Evolutionary conservation across 2,329 filamentous ascomycete genomes (phyloP), one percentile per base, ranked within the genome.

Genomic region (Hypoxylon sp.): DNA sequence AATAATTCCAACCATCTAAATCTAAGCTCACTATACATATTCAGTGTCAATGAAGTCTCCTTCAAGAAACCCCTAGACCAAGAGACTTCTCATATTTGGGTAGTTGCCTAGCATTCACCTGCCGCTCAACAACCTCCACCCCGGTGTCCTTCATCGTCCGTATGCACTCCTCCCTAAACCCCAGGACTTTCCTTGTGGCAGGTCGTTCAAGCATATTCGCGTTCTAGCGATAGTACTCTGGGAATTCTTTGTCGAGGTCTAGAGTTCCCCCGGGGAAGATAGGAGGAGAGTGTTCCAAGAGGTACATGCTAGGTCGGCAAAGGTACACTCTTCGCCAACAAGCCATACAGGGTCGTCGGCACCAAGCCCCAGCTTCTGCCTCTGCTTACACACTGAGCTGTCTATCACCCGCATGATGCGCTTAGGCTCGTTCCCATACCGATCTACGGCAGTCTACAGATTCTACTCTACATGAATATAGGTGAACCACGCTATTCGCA

Each of bases 381-480:
- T 50, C 52, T 64, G 64, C 48, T 63, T 67, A 21, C 43, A 10
- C n/a, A 72, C 60, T 10, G 23, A 13, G 17, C 32, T 25, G 13
- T 73, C 49, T 10, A 74, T 48, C 14, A 74, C 68, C 13, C 64
- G 50, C 23, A 67, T 51, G 45, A 71, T 64, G 10, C 67, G 65
- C 57, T 63, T 67, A 5, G 48, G 46, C 63, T 78, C 58, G 61
- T 77, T 56, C 68, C 75, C 61, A 65, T 80, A 72, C 41, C 76
- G 53, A 66, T 76, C 43, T 67, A 75, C 50, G 62, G 74, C 38
- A 66, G 76, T 67, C 5, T 55, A 38, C 3, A 73, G 32, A 43
- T 69, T 60, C 71, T 59, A 56, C 56, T 85, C 82, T 0, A 73
- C 30, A 67, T 81, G 78, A 34, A 74, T 75, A 13, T 69, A 67